Evolutionary conservation across 495 filamentous ascomycete genomes (phyloP), one percentile per base, ranked within the genome.

Genomic region (Penicillium verhagenii): DNA sequence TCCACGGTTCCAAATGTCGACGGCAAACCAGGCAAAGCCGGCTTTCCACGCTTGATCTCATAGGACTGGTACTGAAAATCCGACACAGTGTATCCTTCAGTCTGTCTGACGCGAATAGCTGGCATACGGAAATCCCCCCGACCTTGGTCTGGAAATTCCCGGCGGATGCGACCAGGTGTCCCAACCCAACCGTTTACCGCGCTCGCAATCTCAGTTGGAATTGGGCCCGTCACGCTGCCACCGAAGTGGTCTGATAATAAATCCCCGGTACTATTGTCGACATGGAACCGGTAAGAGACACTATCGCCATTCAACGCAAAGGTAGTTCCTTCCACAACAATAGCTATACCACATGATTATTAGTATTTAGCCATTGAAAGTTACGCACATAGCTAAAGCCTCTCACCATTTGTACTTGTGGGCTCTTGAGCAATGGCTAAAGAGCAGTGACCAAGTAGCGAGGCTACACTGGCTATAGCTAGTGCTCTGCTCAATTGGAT

Each of bases 121-220:
- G 80, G 80, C 4, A 74, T 64, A 10, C 80, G 74, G 47, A 78
- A 81, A 58, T 82, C 80, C 13, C 80, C 79, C 21, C 79, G 71
- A 0, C 80, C 80, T 26, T 78, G 72, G 44, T 82, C 80, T 3
- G 80, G 80, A 44, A 82, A 82, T 57, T 82, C 80, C 8, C 80
- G 75, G 3, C 79, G 76, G 6, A 71, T 60, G 44, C 78, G 75
- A 9, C 73, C 75, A n/a, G 70, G 62, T 14, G 60, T 63, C 6
- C 70, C 69, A 18, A 66, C 68, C 79, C 80, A 82, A 33, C 80
- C 80, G 24, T 72, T 68, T 16, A 71, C 69, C 4, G 64, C 63
- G 0, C 67, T 57, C 9, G 69, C 61, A 18, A 68, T 60, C 47
- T 79, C 77, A 2, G 61, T 61, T 0, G 75, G 72, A n/a, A 78